Base-by-base conservation (phyloP, 2,329 filamentous ascomycete genomes). In the Thelonectria discophora region DNA sequence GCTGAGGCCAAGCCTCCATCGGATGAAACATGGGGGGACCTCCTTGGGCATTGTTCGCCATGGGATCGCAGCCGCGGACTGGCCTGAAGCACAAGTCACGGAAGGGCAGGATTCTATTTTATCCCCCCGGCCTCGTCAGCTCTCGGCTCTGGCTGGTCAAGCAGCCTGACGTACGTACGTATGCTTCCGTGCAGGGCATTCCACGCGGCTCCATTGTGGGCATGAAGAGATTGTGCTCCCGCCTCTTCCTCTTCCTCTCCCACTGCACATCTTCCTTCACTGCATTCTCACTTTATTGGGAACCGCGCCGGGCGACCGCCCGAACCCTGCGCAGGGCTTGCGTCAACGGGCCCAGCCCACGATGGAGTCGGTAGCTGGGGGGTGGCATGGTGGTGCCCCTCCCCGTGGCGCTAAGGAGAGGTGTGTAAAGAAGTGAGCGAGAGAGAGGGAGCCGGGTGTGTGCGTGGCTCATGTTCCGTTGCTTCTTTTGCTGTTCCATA, bases 301-400 rank as follows among this genome's bases (percentile, higher is more conserved):
- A 46, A 50, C 39, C 21, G 20, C 21, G 20, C 21, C 63, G 57
- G 63, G 63, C 60, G 63, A 59, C 58, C 63, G 63, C 63, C 63
- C 63, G 63, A 63, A 55, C 54, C 60, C 49, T 50, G 56, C 37
- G 39, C 56, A 53, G 45, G 60, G 63, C 60, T 63, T 63, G 63
- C 63, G 63, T 65, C 63, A 65, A 63, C 52, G 12, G 32, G 18
- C 39, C 30, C 27, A 43, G 48, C 24, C n/a, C n/a, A n/a, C 15
- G 37, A 27, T 46, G 55, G 45, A 43, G 58, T 21, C 39, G 47
- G 42, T 21, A 24, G 7, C 24, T 15, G 18, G 17, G 47, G 21
- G 18, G 21, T 39, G 37, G 27, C 27, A 34, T 17, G 51, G 50
- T 37, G 10, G 9, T n/a, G 6, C 13, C 13, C 42, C n/a, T 5